A percentile compares a stretch with the other conserved stretches of the same genome.
Evolutionary conservation across 2,329 filamentous ascomycete genomes (phyloP).

Genomic region (Fusarium buharicum): DNA sequence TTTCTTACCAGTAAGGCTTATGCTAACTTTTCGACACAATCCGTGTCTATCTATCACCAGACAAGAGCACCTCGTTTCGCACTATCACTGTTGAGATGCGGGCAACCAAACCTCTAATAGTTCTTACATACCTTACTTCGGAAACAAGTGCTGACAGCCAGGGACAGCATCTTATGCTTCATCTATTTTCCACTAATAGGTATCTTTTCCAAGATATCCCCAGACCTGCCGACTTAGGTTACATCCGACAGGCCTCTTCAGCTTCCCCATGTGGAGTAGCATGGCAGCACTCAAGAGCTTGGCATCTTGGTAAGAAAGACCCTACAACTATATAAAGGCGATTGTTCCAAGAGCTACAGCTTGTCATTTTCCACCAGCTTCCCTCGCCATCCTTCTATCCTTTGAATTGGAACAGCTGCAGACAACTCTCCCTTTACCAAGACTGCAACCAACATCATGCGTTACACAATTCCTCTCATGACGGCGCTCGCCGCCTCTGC

Average conservation of each 20-base stretch:
- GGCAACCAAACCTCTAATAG: no score
- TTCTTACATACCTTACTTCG: no score
- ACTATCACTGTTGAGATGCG: no score
- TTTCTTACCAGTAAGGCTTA: no score
- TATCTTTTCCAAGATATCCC: neutral
- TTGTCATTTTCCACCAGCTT: neutral
- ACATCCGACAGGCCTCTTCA: neutral
- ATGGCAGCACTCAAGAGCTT: neutral
- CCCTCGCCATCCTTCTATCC: neutral
- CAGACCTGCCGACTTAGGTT: constrained; percentile 6
- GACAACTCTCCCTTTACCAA: neutral
- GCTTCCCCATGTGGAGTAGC: constrained; percentile 28
- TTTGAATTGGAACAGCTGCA: neutral
- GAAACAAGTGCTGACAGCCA: no score
- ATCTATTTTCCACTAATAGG: neutral
- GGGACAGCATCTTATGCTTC: neutral
- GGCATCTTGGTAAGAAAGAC: constrained; percentile 1
- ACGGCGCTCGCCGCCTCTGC: constrained; percentile 23
- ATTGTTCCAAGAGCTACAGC: neutral
- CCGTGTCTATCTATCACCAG: no score
- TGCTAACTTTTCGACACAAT: no score
- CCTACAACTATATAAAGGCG: constrained; percentile 1
- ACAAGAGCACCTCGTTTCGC: no score
- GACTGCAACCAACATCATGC: neutral
- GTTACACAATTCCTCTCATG: constrained; percentile 25